Base-by-base conservation (phyloP, 1,284 basidiomycete genomes). In the Moesziomyces globuligerus region DNA sequence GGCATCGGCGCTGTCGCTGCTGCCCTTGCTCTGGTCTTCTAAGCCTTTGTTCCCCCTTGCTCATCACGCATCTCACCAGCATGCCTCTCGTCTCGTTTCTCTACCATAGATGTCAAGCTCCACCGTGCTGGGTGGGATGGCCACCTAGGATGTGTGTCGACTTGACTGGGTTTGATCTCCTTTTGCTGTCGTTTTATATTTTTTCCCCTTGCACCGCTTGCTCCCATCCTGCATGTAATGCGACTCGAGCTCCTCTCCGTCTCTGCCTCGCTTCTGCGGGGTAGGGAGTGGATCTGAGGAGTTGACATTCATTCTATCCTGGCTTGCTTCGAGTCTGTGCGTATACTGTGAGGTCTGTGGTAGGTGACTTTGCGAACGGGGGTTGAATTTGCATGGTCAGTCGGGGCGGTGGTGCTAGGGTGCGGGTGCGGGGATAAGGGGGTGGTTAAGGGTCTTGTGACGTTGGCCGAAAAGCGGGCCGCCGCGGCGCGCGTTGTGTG, bases 1-100 rank as follows among this genome's bases (percentile, higher is more conserved):
- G 56, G 48, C 24, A 42, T 70, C 17, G 67, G 56, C 25, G 49
- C 52, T 18, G 18, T 70, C 17, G 60, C 67, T 39, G 67, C 60
- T 41, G 67, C 49, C 24, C n/a, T 65, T 17, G 67, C 60, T 23
- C 42, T 70, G 21, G 9, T 70, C 44, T 42, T 70, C 24, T 70
- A 34, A 56, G 26, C 34, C 9, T 23, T n/a, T 5, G 28, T 5
- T 9, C 20, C 13, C 9, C 20, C 23, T 6, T 20, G 26, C 18
- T 34, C 32, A 34, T 34, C 32, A 13, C 17, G 32, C 32, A 34
- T 34, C 15, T 17, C 32, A 34, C 13, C 32, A 34, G 32, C 32
- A 34, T 34, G 10, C 13, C 32, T 17, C 15, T 34, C 15, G 7
- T 34, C 17, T 17, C 32, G 15, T n/a, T 34, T 17, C 13, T 17